Percentiles rank a stretch among this genome's conserved stretches.
These are phyloP conservation scores for Glycine tomentella DNA, from an alignment of 306 rosid species.

Conservation along the genomic window DNA sequence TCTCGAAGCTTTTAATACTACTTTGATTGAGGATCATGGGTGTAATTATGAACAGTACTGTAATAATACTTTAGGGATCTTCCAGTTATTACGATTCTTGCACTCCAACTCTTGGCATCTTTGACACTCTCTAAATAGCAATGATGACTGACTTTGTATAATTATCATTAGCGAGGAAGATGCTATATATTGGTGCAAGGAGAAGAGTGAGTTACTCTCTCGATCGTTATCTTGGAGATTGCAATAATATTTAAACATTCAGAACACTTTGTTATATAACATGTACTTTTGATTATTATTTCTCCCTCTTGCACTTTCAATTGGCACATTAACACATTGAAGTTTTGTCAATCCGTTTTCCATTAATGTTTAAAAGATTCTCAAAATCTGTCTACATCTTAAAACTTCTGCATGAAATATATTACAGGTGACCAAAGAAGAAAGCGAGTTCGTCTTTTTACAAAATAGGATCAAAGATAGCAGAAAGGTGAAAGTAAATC, in stretches of 20 bases:
- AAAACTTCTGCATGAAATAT: too few relatives aligned
- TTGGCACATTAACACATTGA: background rate
- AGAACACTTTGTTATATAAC: too few relatives aligned
- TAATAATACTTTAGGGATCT: slow-evolving; percentile 50
- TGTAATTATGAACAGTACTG: slow-evolving; percentile 51
- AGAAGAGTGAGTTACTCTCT: background rate
- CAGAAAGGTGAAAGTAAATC: background rate
- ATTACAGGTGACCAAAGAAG: too few relatives aligned
- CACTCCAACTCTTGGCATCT: slow-evolving; percentile 55
- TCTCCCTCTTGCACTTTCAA: background rate
- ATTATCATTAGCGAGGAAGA: slow-evolving; percentile 43
- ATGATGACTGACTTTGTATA: slow-evolving; percentile 41
- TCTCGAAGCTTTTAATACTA: background rate
- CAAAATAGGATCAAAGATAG: background rate
- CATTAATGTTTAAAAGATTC: too few relatives aligned
- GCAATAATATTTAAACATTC: too few relatives aligned
- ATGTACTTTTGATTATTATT: too few relatives aligned
- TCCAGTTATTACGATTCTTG: slow-evolving; percentile 48
- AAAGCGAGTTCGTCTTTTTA: background rate
- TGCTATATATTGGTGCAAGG: background rate
- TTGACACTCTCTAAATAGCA: slow-evolving; percentile 46
- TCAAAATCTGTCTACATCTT: too few relatives aligned
- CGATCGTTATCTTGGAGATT: background rate
- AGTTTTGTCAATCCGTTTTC: too few relatives aligned
- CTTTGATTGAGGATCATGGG: slow-evolving; percentile 27